A percentile compares a stretch with the other conserved stretches of the same genome.
Evolutionary conservation across 495 filamentous ascomycete species (phyloP).

Genomic region (Neurospora tetraspora): DNA sequence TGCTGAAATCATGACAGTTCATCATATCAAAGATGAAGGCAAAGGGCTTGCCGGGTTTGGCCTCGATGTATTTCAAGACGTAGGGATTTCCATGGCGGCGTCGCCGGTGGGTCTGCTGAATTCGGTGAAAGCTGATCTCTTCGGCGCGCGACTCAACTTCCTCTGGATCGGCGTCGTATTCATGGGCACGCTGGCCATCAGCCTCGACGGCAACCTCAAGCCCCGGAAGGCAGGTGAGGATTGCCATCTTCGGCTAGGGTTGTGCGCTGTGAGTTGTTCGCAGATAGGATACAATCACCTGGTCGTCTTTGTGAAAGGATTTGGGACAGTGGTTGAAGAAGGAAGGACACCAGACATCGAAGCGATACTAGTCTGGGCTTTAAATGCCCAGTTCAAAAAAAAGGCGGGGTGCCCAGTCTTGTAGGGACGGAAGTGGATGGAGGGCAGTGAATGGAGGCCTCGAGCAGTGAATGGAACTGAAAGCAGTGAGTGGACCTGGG

Average conservation of each 20-base stretch:
- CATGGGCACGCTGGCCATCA: constrained; percentile 10
- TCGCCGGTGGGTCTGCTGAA: background rate
- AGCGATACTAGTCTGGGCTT: background rate
- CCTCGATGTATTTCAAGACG: constrained; percentile 13
- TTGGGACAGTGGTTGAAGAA: background rate
- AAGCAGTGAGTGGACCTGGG: background rate
- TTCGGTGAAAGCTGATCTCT: background rate
- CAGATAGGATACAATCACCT: too few species aligned
- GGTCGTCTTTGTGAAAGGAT: background rate
- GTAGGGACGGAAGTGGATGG: background rate
- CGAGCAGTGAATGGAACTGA: background rate
- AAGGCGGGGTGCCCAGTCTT: background rate
- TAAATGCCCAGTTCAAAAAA: background rate
- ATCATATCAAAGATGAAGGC: background rate
- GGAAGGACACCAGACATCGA: background rate
- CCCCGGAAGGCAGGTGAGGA: constrained; percentile 20
- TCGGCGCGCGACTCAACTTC: background rate
- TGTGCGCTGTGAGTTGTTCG: background rate
- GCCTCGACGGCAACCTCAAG: constrained; percentile 20
- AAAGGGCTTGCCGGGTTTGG: constrained; percentile 6
- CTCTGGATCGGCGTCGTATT: constrained; percentile 21
- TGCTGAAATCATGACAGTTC: background rate
- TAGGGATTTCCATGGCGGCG: background rate
- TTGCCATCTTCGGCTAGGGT: constrained; percentile 19
- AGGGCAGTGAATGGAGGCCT: background rate